These are phyloP conservation scores for Rhodotorula sp. DNA, from an alignment of 1,284 basidiomycete species.

Conservation along the genomic window DNA sequence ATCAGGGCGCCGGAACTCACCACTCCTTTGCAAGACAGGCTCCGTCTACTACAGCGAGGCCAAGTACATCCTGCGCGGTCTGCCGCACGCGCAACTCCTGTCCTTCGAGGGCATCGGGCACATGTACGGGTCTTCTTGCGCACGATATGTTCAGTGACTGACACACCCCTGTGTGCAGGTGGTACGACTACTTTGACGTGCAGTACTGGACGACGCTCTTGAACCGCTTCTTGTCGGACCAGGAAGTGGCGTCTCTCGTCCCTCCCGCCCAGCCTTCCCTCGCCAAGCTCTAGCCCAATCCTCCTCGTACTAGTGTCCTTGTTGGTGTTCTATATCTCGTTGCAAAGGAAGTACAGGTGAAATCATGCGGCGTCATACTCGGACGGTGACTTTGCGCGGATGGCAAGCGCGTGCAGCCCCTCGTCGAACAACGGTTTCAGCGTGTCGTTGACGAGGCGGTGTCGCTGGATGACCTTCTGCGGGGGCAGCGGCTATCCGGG, in stretches of 20 bases:
- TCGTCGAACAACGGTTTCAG: constrained; percentile 41
- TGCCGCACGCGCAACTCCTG: constrained; percentile 33
- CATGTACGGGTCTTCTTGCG: constrained; percentile 11
- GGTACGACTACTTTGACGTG: constrained; percentile 38
- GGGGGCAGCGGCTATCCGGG: too few species aligned
- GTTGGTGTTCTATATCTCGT: too few species aligned
- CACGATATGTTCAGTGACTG: background rate
- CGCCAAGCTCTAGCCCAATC: constrained; percentile 1
- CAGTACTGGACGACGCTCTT: constrained; percentile 32
- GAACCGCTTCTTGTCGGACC: constrained; percentile 26
- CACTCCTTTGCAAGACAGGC: background rate
- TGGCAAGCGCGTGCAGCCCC: constrained; percentile 45
- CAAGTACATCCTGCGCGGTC: constrained; percentile 30
- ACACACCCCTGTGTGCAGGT: background rate
- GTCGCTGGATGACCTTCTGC: constrained; percentile 44
- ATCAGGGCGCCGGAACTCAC: background rate
- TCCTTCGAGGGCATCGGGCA: constrained; percentile 33
- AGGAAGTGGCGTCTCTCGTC: constrained; percentile 5
- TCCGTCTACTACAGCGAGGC: constrained; percentile 39
- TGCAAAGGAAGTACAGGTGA: background rate
- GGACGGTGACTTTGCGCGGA: constrained; percentile 42
- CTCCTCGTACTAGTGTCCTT: background rate
- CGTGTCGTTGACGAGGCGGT: constrained; percentile 45
- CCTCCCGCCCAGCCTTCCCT: background rate
- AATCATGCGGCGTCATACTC: constrained; percentile 24